Evolutionary conservation across 73 alveolate species (phyloP).

Genomic region (Effrenium voratum): DNA sequence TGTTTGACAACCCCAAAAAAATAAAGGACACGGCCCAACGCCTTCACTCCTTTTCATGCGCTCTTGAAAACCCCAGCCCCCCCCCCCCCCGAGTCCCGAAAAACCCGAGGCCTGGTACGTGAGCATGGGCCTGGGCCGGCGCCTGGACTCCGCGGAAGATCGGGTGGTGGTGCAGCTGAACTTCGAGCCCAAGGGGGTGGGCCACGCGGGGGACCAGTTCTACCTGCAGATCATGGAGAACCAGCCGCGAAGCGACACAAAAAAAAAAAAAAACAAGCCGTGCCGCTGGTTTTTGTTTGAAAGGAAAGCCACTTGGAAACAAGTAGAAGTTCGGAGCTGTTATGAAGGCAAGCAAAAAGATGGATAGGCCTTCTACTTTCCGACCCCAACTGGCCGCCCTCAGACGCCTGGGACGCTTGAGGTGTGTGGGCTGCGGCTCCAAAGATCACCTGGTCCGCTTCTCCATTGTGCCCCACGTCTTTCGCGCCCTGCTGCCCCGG

Average conservation of each 20-base stretch:
- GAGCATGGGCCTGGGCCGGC: conserved; percentile 32
- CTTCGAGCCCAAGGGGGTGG: conserved; percentile 73
- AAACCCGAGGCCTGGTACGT: conserved; percentile 58
- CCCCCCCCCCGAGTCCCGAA: background rate
- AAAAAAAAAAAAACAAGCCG: background rate
- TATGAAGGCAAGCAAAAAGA: no score
- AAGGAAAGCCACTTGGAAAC: no score
- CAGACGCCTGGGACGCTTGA: background rate
- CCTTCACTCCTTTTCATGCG: no score
- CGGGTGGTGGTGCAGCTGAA: conserved; percentile 27
- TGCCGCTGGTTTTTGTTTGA: background rate
- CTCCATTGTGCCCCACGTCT: conserved; percentile 85
- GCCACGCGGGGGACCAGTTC: conserved; percentile 57
- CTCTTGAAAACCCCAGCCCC: no score
- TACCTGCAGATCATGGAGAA: conserved; percentile 77
- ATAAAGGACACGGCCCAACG: no score
- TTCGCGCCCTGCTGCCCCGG: conserved; percentile 62
- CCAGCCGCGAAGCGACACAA: background rate
- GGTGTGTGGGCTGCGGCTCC: conserved; percentile 85
- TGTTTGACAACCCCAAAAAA: no score
- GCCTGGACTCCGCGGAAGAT: background rate
- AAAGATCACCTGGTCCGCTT: conserved; percentile 72
- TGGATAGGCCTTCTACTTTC: background rate
- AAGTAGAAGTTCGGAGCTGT: no score
- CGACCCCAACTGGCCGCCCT: background rate